Percentiles rank a stretch among this genome's conserved stretches.
Evolutionary conservation across 148 eudicot genomes (phyloP).

Genomic region (Persicaria maculosa): DNA sequence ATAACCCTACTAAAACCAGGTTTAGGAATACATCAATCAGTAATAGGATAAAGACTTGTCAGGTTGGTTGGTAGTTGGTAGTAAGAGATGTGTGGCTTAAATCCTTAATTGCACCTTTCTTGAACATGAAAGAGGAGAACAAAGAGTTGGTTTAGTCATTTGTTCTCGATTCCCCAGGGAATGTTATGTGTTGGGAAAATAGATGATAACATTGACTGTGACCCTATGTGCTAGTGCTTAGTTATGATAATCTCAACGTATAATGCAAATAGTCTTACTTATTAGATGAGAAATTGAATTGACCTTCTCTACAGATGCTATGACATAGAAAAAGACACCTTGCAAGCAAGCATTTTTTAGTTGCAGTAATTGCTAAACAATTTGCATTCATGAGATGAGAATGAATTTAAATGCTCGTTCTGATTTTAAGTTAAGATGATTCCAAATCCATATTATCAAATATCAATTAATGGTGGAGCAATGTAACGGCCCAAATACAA

Average conservation of each 20-base stretch:
- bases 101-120: background rate
- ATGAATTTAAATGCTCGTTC: too few species aligned
- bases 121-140: background rate
- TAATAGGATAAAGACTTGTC: background rate
- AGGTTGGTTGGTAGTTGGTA: background rate
- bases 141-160: background rate
- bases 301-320: slow-evolving; percentile 53
- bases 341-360: too few species aligned
- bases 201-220: background rate
- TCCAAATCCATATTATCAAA: too few species aligned
- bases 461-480: too few species aligned
- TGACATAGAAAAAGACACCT: slow-evolving; percentile 70
- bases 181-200: background rate
- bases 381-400: too few species aligned
- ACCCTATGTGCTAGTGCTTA: background rate
- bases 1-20: background rate
- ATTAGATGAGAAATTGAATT: background rate
- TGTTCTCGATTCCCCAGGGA: background rate
- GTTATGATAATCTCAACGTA: background rate
- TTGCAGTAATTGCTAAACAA: too few species aligned
- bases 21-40: background rate
- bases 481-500: too few species aligned
- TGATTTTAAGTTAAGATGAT: too few species aligned
- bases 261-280: background rate
- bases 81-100: background rate